phyloP scores from a whole-genome alignment of 2,329 filamentous ascomycete genomes.

The Fusarium pseudocircinatum region DNA sequence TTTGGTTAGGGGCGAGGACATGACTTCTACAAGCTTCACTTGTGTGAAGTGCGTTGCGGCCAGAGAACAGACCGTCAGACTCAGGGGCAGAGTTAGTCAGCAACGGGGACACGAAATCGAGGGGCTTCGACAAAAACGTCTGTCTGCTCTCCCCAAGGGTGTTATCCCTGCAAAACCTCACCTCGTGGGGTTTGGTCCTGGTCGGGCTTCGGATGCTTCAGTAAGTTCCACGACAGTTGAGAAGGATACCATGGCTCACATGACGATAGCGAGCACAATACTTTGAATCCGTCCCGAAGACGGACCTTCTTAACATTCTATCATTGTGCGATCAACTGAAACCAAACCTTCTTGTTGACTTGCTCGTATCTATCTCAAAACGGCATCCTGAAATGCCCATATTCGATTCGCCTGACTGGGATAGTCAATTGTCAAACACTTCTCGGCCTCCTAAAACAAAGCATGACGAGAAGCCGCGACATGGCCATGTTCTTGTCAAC shows the following conservation, averaged over 20 bases:
- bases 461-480: conserved; percentile 40
- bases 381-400: conserved; percentile 55
- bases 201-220: conserved; percentile 46
- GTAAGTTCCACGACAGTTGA: conserved; percentile 42
- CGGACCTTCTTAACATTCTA: conserved; percentile 53
- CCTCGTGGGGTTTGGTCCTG: conserved; percentile 52
- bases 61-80: conserved; percentile 4
- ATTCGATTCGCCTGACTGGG: conserved; percentile 55
- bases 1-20: not conserved
- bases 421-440: conserved; percentile 32
- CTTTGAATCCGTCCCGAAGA: conserved; percentile 50
- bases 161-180: conserved; percentile 49
- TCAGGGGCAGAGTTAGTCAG: conserved; percentile 25
- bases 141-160: conserved; percentile 47
- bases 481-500: conserved; percentile 44
- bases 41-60: conserved; percentile 35
- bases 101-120: conserved; percentile 44
- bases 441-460: conserved; percentile 24
- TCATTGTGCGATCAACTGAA: conserved; percentile 54
- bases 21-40: conserved; percentile 5
- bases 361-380: conserved; percentile 55
- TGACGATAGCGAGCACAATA: conserved; percentile 51
- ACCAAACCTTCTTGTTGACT: conserved; percentile 53
- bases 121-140: conserved; percentile 44
- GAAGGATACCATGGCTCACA: not conserved